phyloP scores from a whole-genome alignment of 2,329 filamentous ascomycete genomes.

The Sordariomycetes sp. region DNA sequence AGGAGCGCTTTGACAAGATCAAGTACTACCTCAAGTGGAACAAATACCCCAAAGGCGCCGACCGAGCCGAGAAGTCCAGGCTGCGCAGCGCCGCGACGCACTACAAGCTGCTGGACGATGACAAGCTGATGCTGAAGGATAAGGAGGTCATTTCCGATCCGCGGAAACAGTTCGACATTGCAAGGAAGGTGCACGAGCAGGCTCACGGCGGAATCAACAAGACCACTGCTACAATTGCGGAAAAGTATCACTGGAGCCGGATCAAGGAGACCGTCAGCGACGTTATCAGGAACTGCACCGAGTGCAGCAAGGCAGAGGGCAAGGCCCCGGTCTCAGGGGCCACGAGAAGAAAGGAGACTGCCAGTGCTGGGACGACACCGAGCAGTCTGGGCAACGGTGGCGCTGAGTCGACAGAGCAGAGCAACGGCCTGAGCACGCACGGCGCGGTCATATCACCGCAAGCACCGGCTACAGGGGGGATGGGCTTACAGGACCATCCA shows the following conservation, averaged over 20 bases:
- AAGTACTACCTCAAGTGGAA: conserved; percentile 92
- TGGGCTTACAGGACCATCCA: conserved; percentile 17
- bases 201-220: conserved; percentile 95
- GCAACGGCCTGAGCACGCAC: too few relatives aligned
- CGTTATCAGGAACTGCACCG: conserved; percentile 82
- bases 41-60: conserved; percentile 86
- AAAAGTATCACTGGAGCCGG: conserved; percentile 93
- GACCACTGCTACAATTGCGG: conserved; percentile 87
- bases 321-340: conserved; percentile 9
- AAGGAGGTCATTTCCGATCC: conserved; percentile 95
- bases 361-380: conserved; percentile 12
- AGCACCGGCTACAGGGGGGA: conserved; percentile 9
- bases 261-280: conserved; percentile 97
- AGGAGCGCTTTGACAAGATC: conserved; percentile 98
- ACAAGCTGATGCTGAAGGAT: conserved; percentile 91
- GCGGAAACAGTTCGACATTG: conserved; percentile 82
- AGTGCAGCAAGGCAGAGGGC: conserved; percentile 66
- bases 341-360: conserved; percentile 6
- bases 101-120: conserved; percentile 72
- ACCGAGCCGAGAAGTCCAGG: conserved; percentile 91
- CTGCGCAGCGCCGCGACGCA: conserved; percentile 89
- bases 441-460: too few relatives aligned
- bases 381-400: too few relatives aligned
- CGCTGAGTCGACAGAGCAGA: too few relatives aligned
- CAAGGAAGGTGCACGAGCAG: conserved; percentile 61